Evolutionary conservation across 371 early-diverging fungal species (phyloP), one percentile per base, ranked within the genome.

Genomic region (Capillidium rhysosporum): DNA sequence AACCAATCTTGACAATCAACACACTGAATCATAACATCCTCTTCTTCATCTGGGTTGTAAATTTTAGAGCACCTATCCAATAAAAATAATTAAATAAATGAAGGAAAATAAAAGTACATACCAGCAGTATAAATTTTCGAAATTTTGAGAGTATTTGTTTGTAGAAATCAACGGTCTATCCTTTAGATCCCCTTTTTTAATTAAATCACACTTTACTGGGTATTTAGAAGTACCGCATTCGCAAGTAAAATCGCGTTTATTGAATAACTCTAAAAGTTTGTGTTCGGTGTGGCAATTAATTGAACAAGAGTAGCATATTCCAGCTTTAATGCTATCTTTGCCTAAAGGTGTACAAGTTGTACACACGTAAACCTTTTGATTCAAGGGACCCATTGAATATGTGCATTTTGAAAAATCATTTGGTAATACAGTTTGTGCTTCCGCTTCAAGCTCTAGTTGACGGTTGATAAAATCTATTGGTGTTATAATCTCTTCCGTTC

Each of bases 1-100:
- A 79, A 83, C 90, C 84, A 86, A 60, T 86, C 89, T 59, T 86
- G 80, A 62, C 93, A 92, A 0, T 76, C 55, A 31, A 77, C 62
- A 57, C 93, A 92, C 69, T 89, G 86, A 29, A 79, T 66, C 93
- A 92, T 90, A 48, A 68, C 67, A 16, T 66, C 74, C 21, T 76
- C 72, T 57, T 88, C 89, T 49, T 59, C 69, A 26, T 71, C 71
- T 2, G 84, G 81, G 51, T 86, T 76, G 60, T 90, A 92, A 7
- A 58, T 56, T 38, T 63, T 56, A 56, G 83, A 69, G 62, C 89
- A 92, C 69, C 78, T 56, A 29, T 18, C 18, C 48, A 1, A 49
- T n/a, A 14, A 47, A 20, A 52, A 16, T 52, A 18, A 21, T 10
- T 39, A 39, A 39, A 40, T 25, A 46, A 25, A 8, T 25, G 3